Base-by-base conservation (phyloP, 345 rosid species). In the Streptanthus diversifolius region DNA sequence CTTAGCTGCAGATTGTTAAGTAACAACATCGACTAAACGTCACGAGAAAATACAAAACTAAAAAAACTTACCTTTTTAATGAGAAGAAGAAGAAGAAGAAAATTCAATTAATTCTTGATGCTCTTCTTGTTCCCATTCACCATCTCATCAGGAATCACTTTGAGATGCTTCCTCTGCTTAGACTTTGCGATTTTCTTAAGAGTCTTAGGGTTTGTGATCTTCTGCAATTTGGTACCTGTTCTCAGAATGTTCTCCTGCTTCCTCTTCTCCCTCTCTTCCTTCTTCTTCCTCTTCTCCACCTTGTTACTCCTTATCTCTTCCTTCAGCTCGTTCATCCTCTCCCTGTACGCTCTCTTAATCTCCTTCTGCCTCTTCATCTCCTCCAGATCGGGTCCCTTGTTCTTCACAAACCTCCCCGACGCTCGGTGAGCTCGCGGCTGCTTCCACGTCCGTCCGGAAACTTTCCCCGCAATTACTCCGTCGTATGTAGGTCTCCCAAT, bases 381-480 rank as follows among this genome's bases (percentile, higher is more conserved):
- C 81, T 93, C 95, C 30, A 80, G 73, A 12, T 35, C 49, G 17
- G 83, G 80, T 60, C 88, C 81, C 68, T 63, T 86, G 81, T 67
- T 55, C 81, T 80, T 87, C 80, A 85, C 97, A 14, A 73, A 79
- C 80, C 70, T 66, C 64, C 92, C 96, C 32, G 98, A 93, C 22
- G 97, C 80, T 32, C 96, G 79, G 4, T 86, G 90, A 68, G 76
- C 73, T 53, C 93, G 69, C 64, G 79, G 81, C 85, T 83, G 84
- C 80, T 93, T 93, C 98, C 97, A 93, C 14, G 79, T 79, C 79
- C 96, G 77, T 2, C 97, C 97, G 0, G 97, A 93, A 3, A 85
- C 98, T 81, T 61, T 90, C 47, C 97, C 98, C 32, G 92, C 91
- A 39, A 93, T 91, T 60, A 93, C 98, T 18, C 98, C 98, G 80